phyloP scores from a whole-genome alignment of 2,329 filamentous ascomycete species.

The Neoarthrinium moseri region DNA sequence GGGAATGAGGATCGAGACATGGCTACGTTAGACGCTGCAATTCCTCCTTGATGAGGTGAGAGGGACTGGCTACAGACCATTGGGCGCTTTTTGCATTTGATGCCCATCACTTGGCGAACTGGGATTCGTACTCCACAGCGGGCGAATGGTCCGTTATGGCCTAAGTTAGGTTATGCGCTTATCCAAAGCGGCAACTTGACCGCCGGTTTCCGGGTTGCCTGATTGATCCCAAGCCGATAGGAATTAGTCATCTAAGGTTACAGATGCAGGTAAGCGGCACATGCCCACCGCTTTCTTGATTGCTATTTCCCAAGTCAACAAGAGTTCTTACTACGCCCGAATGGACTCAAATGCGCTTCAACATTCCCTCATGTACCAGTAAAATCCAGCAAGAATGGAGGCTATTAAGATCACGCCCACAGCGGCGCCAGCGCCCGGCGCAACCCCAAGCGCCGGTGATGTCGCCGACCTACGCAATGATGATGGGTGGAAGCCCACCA shows the following conservation, averaged over 20 bases:
- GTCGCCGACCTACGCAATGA: too few species aligned
- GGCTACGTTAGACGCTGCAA: too few species aligned
- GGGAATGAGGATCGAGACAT: too few species aligned
- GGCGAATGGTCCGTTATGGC: neutral
- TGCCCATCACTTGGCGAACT: neutral
- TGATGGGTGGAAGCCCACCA: slow-evolving; percentile 23
- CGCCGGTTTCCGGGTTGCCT: neutral
- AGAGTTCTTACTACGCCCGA: neutral
- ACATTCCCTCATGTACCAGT: neutral
- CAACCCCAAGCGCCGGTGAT: neutral
- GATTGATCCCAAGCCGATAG: neutral
- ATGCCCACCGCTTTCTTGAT: neutral
- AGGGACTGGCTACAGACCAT: too few species aligned
- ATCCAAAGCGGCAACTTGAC: neutral
- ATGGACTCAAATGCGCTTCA: neutral
- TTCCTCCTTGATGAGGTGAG: too few species aligned
- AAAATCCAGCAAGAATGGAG: neutral
- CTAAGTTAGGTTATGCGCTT: neutral
- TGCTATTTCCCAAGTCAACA: neutral
- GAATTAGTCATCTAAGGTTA: neutral
- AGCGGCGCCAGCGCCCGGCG: neutral
- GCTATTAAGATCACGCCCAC: neutral
- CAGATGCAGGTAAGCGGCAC: neutral
- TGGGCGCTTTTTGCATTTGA: too few species aligned
- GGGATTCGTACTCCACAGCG: neutral